phyloP scores from a whole-genome alignment of 2,329 filamentous ascomycete species.

The Fusarium sp. region DNA sequence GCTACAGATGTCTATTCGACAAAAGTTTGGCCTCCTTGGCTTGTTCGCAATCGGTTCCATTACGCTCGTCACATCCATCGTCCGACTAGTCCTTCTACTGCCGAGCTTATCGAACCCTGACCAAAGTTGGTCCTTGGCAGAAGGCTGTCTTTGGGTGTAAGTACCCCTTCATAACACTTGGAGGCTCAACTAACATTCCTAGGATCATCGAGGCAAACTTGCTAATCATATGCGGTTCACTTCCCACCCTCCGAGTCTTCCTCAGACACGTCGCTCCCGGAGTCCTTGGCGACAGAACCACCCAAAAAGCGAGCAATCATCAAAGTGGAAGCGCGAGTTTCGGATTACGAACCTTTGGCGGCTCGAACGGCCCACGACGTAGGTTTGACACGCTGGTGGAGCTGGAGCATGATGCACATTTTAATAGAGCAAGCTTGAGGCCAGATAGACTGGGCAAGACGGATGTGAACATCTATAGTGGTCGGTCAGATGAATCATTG shows the following conservation, averaged over 20 bases:
- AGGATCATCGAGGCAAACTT: conserved; percentile 23
- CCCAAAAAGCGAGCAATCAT: neutral
- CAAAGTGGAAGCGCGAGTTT: conserved; percentile 7
- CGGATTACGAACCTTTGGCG: conserved; percentile 10
- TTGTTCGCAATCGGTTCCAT: conserved; percentile 19
- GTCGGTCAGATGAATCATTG: neutral
- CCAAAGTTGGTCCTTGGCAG: conserved; percentile 17
- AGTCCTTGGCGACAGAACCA: conserved; percentile 15
- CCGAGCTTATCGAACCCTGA: conserved; percentile 14
- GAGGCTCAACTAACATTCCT: accelerated
- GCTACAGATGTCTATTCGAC: conserved; percentile 9
- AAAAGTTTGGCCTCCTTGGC: conserved; percentile 6
- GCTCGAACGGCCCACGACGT: conserved; percentile 12
- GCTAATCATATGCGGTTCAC: conserved; percentile 14
- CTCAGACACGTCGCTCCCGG: conserved; percentile 15
- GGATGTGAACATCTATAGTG: conserved; percentile 6
- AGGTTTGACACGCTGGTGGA: conserved; percentile 22
- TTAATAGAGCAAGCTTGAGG: conserved; percentile 3
- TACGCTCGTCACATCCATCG: conserved; percentile 14
- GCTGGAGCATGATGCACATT: conserved; percentile 12
- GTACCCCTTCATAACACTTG: accelerated
- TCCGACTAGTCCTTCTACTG: conserved; percentile 5
- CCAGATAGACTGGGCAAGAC: conserved; percentile 5
- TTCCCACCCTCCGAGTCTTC: conserved; percentile 16
- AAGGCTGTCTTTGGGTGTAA: conserved; percentile 25